These are phyloP conservation scores for Aspergillus affinis DNA, from an alignment of 495 filamentous ascomycete genomes.

Conservation along the genomic window DNA sequence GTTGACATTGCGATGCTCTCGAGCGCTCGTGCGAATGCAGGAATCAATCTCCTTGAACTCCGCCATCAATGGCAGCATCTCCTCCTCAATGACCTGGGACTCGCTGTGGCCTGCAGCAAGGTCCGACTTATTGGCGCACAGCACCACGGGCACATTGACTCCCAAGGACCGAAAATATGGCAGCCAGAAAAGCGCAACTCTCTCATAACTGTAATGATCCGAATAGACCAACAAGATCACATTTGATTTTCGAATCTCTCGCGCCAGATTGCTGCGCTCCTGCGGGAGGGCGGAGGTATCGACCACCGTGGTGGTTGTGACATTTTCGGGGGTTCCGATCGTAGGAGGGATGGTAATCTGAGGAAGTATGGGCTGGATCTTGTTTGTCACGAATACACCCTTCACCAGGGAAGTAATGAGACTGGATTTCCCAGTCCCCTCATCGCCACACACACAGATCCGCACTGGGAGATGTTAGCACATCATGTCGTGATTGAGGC, in stretches of 20 bases:
- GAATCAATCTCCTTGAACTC: conserved; percentile 99
- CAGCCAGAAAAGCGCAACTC: conserved; percentile 96
- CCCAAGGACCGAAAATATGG: conserved; percentile 95
- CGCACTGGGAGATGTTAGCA: conserved; percentile 58
- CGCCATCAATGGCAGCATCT: conserved; percentile 97
- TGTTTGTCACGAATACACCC: conserved; percentile 87
- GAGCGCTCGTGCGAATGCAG: conserved; percentile 91
- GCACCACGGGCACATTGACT: conserved; percentile 95
- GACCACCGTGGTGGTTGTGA: conserved; percentile 91
- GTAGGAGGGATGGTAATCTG: conserved; percentile 90
- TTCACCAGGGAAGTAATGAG: conserved; percentile 73
- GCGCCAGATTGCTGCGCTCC: conserved; percentile 81
- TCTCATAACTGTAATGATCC: conserved; percentile 98
- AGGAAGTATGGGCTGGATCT: conserved; percentile 91
- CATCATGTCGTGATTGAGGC: not conserved
- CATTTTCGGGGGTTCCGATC: conserved; percentile 87
- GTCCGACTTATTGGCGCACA: conserved; percentile 97
- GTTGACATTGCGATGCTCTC: conserved; percentile 93
- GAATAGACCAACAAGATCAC: conserved; percentile 97
- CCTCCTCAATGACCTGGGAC: conserved; percentile 83
- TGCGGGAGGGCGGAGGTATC: conserved; percentile 95
- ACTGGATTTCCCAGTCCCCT: conserved; percentile 62
- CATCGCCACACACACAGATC: conserved; percentile 95
- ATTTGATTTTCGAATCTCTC: conserved; percentile 94
- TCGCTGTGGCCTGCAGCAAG: conserved; percentile 67